Base-by-base conservation (phyloP, 495 filamentous ascomycete species). In the Letharia columbiana region DNA sequence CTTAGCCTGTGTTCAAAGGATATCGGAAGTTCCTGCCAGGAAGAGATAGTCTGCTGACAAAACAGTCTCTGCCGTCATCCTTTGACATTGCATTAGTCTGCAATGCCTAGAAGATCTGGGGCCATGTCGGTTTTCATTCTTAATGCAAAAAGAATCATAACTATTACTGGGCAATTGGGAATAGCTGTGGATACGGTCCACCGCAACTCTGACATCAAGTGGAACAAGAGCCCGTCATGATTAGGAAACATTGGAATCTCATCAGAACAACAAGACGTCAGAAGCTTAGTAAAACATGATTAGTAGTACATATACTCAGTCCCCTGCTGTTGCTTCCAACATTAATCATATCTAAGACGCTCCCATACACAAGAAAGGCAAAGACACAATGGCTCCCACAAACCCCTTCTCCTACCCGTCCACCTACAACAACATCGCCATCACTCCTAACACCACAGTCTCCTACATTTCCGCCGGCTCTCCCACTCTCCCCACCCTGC, bases 401-500 rank as follows among this genome's bases (percentile, higher is more conserved):
- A 18, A 1, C 33, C 40, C 44, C 35, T 17, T 44, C 6, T 56
- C 47, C 20, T n/a, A 57, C 39, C 62, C 50, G 6, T 9, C 37
- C 9, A 64, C 62, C 23, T 42, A 64, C 15, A 40, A 57, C 50
- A 45, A 39, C 8, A 0, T 64, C 50, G 20, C 62, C 37, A 4
- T 64, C 35, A 4, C 33, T n/a, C 28, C 33, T 2, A 42, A 54
- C 50, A 41, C 54, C 49, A 64, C 39, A n/a, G 35, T 57, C 62
- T n/a, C 62, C 39, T 64, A 64, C 62, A 57, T 54, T n/a, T 56
- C 50, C n/a, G 62, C 62, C 62, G 62, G 62, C 37, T 50, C 39
- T 2, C 62, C 62, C 8, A 6, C 31, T 64, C 73, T 75, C 3
- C 83, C 84, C 7, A 74, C 78, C 3, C 69, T 88, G 35, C 79